Evolutionary conservation across 805 yeast genomes (phyloP).

Genomic region (Candida manassasensis): DNA sequence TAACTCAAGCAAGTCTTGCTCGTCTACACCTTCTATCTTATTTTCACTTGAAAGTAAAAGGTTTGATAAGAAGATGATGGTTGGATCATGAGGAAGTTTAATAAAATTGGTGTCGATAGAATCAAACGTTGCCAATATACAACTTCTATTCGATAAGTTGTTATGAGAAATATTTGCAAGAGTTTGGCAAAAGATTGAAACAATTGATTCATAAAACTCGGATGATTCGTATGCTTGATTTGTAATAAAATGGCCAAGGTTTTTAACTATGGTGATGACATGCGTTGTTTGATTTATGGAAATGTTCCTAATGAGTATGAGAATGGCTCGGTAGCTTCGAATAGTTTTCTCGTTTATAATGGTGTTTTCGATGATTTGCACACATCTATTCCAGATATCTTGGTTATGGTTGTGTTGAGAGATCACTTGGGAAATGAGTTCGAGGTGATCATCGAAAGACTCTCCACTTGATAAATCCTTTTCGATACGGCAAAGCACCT

Average conservation of each 20-base stretch:
- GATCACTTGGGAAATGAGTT: neutral
- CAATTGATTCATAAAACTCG: constrained; percentile 13
- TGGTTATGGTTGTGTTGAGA: neutral
- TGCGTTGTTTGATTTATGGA: neutral
- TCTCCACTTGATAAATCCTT: constrained; percentile 1
- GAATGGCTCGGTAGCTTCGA: constrained; percentile 1
- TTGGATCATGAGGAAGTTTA: constrained; percentile 6
- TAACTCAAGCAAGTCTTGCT: constrained; percentile 2
- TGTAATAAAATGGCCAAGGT: constrained; percentile 3
- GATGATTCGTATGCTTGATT: neutral
- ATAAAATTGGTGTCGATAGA: constrained; percentile 1
- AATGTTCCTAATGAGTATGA: constrained; percentile 1
- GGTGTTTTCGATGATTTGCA: neutral
- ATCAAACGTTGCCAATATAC: neutral
- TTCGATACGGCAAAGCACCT: too few species aligned
- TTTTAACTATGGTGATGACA: neutral
- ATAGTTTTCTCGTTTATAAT: neutral
- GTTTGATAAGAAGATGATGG: constrained; percentile 10
- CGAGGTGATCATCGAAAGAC: neutral
- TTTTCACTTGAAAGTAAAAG: constrained; percentile 5
- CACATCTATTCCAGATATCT: constrained; percentile 1
- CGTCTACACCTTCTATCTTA: constrained; percentile 2
- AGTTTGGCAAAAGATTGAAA: constrained; percentile 17
- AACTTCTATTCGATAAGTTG: neutral
- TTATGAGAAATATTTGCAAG: constrained; percentile 19